Evolutionary conservation across 2,329 filamentous ascomycete genomes (phyloP).

Genomic region (Daldinia sp.): DNA sequence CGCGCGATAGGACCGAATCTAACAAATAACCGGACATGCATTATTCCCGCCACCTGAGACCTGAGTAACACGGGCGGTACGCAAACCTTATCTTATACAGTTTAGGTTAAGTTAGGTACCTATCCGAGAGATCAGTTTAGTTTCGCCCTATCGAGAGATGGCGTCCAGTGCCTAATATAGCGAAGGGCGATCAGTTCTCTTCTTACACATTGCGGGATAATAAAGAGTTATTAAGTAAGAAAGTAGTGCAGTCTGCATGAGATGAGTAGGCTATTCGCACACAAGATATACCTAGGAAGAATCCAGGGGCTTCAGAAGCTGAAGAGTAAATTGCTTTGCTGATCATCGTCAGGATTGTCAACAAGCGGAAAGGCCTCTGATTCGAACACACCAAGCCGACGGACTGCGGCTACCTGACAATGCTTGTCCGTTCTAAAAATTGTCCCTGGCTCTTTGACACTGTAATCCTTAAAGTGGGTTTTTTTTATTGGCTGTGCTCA

Average conservation of each 20-base stretch:
- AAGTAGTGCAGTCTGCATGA: neutral
- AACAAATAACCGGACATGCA: neutral
- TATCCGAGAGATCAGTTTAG: no score
- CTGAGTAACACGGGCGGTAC: no score
- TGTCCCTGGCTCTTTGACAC: neutral
- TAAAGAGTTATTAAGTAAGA: neutral
- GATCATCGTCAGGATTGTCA: neutral
- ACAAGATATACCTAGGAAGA: neutral
- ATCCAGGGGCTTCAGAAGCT: neutral
- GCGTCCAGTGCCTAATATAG: no score
- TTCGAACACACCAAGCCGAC: neutral
- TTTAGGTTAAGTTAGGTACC: no score
- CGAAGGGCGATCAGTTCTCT: no score
- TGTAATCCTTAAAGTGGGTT: neutral
- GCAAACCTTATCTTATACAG: no score
- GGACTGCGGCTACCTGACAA: neutral
- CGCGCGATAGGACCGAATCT: neutral
- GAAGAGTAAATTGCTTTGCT: neutral
- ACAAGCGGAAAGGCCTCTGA: neutral
- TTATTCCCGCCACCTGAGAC: neutral
- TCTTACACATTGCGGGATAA: no score
- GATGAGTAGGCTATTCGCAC: neutral
- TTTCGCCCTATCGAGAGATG: no score
- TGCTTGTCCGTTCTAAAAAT: conserved; percentile 6
- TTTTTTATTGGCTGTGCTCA: neutral